phyloP scores from a whole-genome alignment of 805 yeast species.

The Saturnispora mendoncae region DNA sequence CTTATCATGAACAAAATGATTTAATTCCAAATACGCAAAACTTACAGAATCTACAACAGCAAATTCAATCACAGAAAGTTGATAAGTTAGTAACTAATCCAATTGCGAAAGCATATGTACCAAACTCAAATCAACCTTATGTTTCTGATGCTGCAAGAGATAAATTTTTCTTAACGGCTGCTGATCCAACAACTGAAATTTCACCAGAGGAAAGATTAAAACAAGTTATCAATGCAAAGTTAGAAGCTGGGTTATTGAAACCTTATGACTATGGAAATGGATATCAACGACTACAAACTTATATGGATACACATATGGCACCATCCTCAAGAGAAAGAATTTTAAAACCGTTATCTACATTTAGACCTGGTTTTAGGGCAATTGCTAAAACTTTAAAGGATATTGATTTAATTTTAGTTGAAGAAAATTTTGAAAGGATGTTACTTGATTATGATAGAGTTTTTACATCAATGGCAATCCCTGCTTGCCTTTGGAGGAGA shows the following conservation, averaged over 20 bases:
- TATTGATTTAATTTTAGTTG: constrained; percentile 84
- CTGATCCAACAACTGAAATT: constrained; percentile 90
- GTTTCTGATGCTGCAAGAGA: constrained; percentile 77
- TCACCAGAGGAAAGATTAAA: constrained; percentile 90
- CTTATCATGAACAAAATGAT: background rate
- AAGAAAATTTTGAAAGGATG: constrained; percentile 92
- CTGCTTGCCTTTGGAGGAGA: constrained; percentile 95
- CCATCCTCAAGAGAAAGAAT: constrained; percentile 75
- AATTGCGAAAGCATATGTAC: background rate
- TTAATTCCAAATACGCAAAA: background rate
- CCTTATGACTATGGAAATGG: constrained; percentile 95
- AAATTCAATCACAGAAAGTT: constrained; percentile 7
- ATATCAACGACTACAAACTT: constrained; percentile 77
- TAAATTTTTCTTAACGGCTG: constrained; percentile 90
- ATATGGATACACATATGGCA: constrained; percentile 91
- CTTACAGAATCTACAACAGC: background rate
- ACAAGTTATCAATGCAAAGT: constrained; percentile 87
- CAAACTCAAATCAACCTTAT: constrained; percentile 12
- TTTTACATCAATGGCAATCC: constrained; percentile 94
- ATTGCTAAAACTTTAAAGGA: constrained; percentile 85
- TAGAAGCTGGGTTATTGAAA: constrained; percentile 85
- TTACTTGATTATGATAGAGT: constrained; percentile 87
- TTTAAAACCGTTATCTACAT: constrained; percentile 72
- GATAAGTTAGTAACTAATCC: constrained; percentile 8
- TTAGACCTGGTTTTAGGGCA: constrained; percentile 89